Percentiles rank a stretch among this genome's conserved stretches.
Evolutionary conservation across 176 grass and related monocot species (phyloP).

Genomic region (Rhynchospora pubera): DNA sequence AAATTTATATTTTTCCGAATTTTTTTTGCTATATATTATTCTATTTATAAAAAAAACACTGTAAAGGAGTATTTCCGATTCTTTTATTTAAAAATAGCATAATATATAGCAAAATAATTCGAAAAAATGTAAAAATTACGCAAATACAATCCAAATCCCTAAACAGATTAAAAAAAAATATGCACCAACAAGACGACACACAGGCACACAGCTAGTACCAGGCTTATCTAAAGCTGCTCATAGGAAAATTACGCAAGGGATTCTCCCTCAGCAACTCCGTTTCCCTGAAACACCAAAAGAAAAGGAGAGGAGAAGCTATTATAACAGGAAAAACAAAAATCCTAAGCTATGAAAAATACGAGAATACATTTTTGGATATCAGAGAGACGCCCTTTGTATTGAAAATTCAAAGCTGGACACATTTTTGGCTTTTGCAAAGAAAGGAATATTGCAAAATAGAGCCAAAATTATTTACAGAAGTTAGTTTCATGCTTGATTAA

Average conservation of each 20-base stretch:
- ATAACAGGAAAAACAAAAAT: not conserved
- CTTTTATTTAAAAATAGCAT: too few species aligned
- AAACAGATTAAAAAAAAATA: not conserved
- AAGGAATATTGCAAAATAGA: not conserved
- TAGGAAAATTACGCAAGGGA: slow-evolving; percentile 71
- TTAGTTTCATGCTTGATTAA: too few species aligned
- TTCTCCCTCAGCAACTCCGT: slow-evolving; percentile 91
- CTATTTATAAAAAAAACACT: too few species aligned
- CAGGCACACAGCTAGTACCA: not conserved
- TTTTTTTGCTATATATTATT: too few species aligned
- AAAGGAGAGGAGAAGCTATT: not conserved
- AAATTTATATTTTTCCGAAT: too few species aligned
- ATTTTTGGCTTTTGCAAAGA: too few species aligned
- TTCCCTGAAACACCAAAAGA: slow-evolving; percentile 42
- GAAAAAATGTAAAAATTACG: too few species aligned
- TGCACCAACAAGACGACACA: not conserved
- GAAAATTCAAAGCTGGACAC: not conserved
- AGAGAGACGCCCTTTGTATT: not conserved
- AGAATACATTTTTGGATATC: not conserved
- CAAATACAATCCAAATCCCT: not conserved
- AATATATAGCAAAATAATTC: too few species aligned
- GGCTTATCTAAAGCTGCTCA: slow-evolving; percentile 67
- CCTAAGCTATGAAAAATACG: slow-evolving; percentile 6
- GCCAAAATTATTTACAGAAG: too few species aligned
- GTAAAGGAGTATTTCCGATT: too few species aligned